A percentile compares a stretch with the other conserved stretches of the same genome.
phyloP scores from a whole-genome alignment of 2,329 filamentous ascomycete species.

The Pseudogymnoascus pannorum region DNA sequence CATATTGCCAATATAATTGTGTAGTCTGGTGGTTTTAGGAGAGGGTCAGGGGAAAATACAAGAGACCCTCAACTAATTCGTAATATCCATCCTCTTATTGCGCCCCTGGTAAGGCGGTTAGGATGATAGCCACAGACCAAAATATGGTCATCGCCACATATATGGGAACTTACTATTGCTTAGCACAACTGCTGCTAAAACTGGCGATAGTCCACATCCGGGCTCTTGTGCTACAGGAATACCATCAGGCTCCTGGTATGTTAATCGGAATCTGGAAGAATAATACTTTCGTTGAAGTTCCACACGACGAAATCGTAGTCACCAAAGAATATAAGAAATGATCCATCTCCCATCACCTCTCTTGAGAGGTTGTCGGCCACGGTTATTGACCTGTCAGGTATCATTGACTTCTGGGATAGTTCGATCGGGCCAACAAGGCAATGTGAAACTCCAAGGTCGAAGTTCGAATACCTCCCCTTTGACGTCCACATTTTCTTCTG shows the following conservation, averaged over 20 bases:
- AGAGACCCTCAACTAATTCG: not conserved
- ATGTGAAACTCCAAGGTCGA: constrained; percentile 8
- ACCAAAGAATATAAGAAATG: constrained; percentile 7
- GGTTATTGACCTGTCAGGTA: not conserved
- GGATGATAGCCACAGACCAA: not conserved
- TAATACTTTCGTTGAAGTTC: constrained; percentile 8
- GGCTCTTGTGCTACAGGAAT: not conserved
- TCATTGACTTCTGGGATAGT: not conserved
- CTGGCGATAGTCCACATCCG: not conserved
- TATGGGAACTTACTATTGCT: not conserved
- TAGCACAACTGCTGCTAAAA: not conserved
- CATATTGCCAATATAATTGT: not conserved
- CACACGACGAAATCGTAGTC: constrained; percentile 10
- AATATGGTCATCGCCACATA: not conserved
- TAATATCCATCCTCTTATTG: not conserved
- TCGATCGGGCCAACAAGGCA: not conserved
- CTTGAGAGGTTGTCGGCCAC: not conserved
- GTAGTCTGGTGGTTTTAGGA: not conserved
- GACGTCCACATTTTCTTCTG: not conserved
- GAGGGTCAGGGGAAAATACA: not conserved
- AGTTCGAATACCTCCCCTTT: constrained; percentile 3
- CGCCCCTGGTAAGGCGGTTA: not conserved
- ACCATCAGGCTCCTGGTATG: not conserved
- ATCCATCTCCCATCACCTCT: constrained; percentile 4
- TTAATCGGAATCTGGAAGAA: not conserved